Conservation (phyloP, 805 yeast genomes). For the Priceomyces carsonii region DNA sequence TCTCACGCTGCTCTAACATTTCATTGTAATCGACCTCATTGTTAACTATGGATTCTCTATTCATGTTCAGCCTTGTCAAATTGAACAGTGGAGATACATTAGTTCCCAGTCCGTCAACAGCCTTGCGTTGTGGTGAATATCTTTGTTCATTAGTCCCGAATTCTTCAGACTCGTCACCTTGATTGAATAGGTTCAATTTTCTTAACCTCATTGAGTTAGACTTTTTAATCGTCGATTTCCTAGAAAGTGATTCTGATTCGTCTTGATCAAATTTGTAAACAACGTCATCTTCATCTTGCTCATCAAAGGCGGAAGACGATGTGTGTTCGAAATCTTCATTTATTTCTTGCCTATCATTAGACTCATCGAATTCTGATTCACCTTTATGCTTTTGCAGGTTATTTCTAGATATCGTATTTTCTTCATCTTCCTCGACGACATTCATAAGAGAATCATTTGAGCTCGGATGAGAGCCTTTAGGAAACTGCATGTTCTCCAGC, state of each 20-base stretch:
- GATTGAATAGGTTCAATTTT: constrained; percentile 36
- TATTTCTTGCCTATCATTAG: neutral
- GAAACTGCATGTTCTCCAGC: neutral
- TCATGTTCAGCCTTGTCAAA: constrained; percentile 6
- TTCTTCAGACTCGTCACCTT: constrained; percentile 4
- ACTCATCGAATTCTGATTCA: neutral
- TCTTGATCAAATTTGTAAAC: constrained; percentile 33
- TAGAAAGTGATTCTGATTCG: constrained; percentile 28
- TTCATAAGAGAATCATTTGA: constrained; percentile 35
- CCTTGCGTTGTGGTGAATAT: constrained; percentile 1
- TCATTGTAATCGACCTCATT: constrained; percentile 14
- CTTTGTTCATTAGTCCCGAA: constrained; percentile 1
- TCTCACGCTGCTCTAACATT: constrained; percentile 12
- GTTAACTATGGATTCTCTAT: constrained; percentile 14
- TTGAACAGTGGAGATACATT: constrained; percentile 18
- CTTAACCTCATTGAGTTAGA: constrained; percentile 43
- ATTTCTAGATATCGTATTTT: constrained; percentile 12
- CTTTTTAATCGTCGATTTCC: constrained; percentile 41
- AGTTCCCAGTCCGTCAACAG: too few relatives aligned
- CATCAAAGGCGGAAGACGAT: constrained; percentile 8
- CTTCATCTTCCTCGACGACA: constrained; percentile 38
- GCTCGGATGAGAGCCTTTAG: constrained; percentile 6
- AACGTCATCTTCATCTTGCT: constrained; percentile 26
- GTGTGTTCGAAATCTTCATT: constrained; percentile 1
- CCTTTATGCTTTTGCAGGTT: constrained; percentile 1